Base-by-base conservation (phyloP, 202 grass and related monocot genomes). In the Alloteropsis angusta region DNA sequence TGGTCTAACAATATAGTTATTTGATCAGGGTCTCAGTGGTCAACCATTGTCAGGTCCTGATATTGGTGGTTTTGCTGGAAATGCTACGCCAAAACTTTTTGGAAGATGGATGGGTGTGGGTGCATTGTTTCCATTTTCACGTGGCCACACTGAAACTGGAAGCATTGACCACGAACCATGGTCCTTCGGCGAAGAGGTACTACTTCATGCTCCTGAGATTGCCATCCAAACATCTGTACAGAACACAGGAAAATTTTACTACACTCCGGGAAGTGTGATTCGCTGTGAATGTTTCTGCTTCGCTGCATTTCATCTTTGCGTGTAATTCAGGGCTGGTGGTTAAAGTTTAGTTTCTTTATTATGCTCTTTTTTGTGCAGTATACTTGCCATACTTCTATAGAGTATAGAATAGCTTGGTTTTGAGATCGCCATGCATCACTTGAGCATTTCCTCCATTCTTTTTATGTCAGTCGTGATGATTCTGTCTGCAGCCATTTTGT, bases 161-260 rank as follows among this genome's bases (percentile, higher is more conserved):
- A 94, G 89, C 55, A 55, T 82, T 64, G 91, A 92, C 75, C 95
- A 97, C 35, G 91, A 97, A 35, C 95, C 95, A 77, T 97, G 95
- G 95, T 92, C 91, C 75, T 97, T 97, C 7, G 91, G 91, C n/a
- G 83, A 92, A 92, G 95, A 97, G 91, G 95, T 86, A 94, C 46
- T 16, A 19, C 41, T 49, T 80, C 26, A 71, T 62, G 22, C 23
- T 74, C n/a, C 10, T 1, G 11, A 46, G 0, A 28, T 22, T 74
- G 37, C 0, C 34, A 47, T 37, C 23, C 9, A 60, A 39, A 39
- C 46, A 80, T 42, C 38, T 12, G 11, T 75, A 18, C 35, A 26
- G 3, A 59, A 71, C 52, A 74, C 34, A 74, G 1, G 45, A 19
- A 52, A 35, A 21, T 36, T n/a, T 75, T 82, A 25, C 55, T 64